A percentile compares a stretch with the other conserved stretches of the same genome.
phyloP scores from a whole-genome alignment of 1,284 basidiomycete genomes.

The Ceratobasidium sp. region DNA sequence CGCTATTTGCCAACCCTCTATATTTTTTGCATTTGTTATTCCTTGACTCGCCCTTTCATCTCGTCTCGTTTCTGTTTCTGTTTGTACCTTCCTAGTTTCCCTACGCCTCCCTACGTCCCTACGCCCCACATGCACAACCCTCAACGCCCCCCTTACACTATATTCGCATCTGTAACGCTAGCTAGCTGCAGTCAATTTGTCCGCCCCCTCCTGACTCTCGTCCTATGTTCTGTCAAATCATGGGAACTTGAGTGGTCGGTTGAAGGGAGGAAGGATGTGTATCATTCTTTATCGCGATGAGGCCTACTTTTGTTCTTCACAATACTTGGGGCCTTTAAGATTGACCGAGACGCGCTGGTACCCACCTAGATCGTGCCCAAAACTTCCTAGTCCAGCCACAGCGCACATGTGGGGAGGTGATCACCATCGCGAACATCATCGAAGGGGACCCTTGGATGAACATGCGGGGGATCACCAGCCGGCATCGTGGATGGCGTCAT shows the following conservation, averaged over 20 bases:
- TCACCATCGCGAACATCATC: too few species aligned
- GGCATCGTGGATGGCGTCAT: neutral
- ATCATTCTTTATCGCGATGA: neutral
- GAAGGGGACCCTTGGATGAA: too few species aligned
- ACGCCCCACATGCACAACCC: neutral
- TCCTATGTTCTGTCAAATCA: constrained; percentile 9
- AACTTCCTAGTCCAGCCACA: too few species aligned
- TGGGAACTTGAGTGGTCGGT: constrained; percentile 2
- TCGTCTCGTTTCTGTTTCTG: constrained; percentile 36
- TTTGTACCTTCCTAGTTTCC: too few species aligned
- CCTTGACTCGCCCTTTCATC: constrained; percentile 1
- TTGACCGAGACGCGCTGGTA: too few species aligned
- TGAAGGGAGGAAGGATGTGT: constrained; percentile 5
- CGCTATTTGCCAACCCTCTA: constrained; percentile 14
- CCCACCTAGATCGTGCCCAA: too few species aligned
- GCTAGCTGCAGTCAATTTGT: constrained; percentile 44
- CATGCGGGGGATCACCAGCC: constrained; percentile 9
- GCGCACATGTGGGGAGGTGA: too few species aligned
- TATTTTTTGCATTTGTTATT: neutral
- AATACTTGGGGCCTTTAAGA: too few species aligned
- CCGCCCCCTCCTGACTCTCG: neutral
- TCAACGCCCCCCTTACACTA: constrained; percentile 2
- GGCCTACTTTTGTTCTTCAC: too few species aligned
- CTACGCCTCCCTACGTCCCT: neutral
- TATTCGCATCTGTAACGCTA: constrained; percentile 40